phyloP scores from a whole-genome alignment of 164 flowering plant genomes.

The Chloranthus sessilifolius region DNA sequence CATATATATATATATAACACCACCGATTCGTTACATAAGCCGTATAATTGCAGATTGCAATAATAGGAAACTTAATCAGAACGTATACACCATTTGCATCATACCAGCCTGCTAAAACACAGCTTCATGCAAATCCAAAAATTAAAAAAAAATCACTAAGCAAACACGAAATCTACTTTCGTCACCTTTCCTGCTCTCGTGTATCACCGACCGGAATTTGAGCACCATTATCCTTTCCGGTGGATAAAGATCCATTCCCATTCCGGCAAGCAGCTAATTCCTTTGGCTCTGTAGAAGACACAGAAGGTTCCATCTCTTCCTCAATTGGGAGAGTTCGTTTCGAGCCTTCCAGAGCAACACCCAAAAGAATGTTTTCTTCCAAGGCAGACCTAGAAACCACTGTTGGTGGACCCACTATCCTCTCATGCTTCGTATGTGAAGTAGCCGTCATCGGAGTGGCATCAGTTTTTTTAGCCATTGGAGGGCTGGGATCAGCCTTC shows the following conservation, averaged over 20 bases:
- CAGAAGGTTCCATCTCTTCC: conserved; percentile 42
- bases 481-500: conserved; percentile 21
- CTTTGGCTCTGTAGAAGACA: conserved; percentile 31
- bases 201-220: conserved; percentile 26
- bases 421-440: conserved; percentile 28
- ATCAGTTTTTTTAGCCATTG: conserved; percentile 18
- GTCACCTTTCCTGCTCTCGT: conserved; percentile 26
- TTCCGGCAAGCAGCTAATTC: conserved; percentile 44
- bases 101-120: conserved; percentile 17
- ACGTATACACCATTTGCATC: conserved; percentile 16
- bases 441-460: conserved; percentile 5
- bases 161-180: not conserved
- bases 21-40: too few relatives aligned
- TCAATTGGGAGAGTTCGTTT: conserved; percentile 83
- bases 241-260: conserved; percentile 28
- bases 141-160: not conserved
- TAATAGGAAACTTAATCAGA: not conserved
- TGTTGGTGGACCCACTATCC: conserved; percentile 5
- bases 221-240: conserved; percentile 42
- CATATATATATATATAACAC: too few relatives aligned
- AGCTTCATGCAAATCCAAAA: conserved; percentile 14
- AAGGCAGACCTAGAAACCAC: conserved; percentile 30
- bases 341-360: conserved; percentile 71
- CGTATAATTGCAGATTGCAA: too few relatives aligned
- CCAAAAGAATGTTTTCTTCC: conserved; percentile 69